These are phyloP conservation scores for Fragilariopsis cylindrus DNA, from an alignment of 108 stramenopile genomes.

Conservation along the genomic window DNA sequence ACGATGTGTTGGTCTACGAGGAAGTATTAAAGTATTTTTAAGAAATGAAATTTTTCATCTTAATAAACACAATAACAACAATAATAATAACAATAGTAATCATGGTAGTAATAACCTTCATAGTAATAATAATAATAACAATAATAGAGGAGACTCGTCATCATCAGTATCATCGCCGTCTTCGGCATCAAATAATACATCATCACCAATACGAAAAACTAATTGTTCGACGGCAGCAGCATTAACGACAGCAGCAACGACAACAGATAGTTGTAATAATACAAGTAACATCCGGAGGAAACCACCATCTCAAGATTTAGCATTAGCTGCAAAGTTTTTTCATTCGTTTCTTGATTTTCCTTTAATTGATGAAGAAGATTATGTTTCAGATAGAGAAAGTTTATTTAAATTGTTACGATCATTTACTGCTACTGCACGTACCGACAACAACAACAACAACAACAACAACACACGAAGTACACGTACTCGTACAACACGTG, in stretches of 20 bases:
- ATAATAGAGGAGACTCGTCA: background rate
- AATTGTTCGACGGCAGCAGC: background rate
- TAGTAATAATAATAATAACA: background rate
- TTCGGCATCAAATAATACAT: background rate
- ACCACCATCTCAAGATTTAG: conserved; percentile 26
- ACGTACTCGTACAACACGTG: too few relatives aligned
- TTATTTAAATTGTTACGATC: conserved; percentile 58
- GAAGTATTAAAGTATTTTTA: conserved; percentile 72
- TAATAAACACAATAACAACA: conserved; percentile 14
- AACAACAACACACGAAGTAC: too few relatives aligned
- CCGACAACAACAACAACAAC: too few relatives aligned
- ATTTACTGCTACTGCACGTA: conserved; percentile 32
- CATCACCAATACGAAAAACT: background rate
- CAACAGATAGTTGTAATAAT: background rate
- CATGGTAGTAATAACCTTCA: background rate
- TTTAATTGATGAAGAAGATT: conserved; percentile 55
- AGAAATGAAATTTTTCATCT: conserved; percentile 54
- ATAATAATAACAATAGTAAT: background rate
- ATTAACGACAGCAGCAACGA: background rate
- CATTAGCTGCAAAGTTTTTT: conserved; percentile 40
- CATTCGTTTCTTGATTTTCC: conserved; percentile 71
- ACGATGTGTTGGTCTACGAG: conserved; percentile 65
- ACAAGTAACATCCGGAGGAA: background rate
- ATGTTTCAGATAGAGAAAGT: conserved; percentile 53
- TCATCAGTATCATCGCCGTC: background rate